Percentiles rank a stretch among this genome's conserved stretches.
These are phyloP conservation scores for Talaromyces sp. DNA, from an alignment of 2,329 filamentous ascomycete genomes.

Conservation along the genomic window DNA sequence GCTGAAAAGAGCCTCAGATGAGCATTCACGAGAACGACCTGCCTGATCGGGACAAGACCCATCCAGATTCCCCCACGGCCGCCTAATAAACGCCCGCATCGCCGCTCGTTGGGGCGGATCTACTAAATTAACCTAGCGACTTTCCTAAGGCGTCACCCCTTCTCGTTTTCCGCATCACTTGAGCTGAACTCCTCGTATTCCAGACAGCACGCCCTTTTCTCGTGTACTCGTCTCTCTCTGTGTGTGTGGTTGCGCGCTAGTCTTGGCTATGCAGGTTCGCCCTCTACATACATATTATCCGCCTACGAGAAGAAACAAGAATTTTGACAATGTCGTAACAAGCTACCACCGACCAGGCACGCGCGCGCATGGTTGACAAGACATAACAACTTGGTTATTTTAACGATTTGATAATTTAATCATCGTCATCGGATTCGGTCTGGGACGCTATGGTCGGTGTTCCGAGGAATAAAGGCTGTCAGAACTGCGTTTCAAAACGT, in stretches of 20 bases:
- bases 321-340: background rate
- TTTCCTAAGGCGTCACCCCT: too few species aligned
- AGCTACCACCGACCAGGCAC: background rate
- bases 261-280: background rate
- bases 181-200: background rate
- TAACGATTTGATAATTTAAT: background rate
- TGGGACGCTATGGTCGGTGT: conserved; percentile 27
- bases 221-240: background rate
- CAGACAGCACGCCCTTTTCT: too few species aligned
- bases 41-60: background rate
- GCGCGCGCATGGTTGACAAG: background rate
- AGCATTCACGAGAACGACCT: background rate
- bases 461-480: conserved; percentile 29
- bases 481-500: conserved; percentile 22
- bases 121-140: background rate
- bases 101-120: background rate
- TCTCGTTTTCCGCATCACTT: background rate
- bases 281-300: background rate
- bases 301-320: background rate
- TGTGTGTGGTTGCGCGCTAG: background rate
- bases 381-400: too few species aligned
- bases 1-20: background rate
- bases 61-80: background rate
- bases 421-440: background rate
- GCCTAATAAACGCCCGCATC: background rate